Conservation (phyloP, 1,139 yeast species). For the Diutina mesorugosa region DNA sequence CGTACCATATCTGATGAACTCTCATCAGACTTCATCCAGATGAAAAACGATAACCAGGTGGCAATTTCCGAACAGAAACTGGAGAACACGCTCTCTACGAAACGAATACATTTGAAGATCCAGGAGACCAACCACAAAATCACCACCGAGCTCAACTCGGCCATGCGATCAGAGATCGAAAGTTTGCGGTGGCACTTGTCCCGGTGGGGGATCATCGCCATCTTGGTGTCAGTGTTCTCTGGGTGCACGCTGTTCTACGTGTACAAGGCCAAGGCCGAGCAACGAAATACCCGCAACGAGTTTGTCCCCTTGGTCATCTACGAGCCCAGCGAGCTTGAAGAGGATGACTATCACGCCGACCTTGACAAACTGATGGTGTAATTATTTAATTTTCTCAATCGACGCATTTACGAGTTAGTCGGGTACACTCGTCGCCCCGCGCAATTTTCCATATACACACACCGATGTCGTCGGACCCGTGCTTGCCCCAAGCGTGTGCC, state of each 20-base stretch:
- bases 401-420: background rate
- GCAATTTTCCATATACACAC: background rate
- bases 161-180: conserved; percentile 78
- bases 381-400: background rate
- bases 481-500: conserved; percentile 45
- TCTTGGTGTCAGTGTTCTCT: conserved; percentile 28
- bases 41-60: conserved; percentile 68
- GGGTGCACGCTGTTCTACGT: conserved; percentile 31
- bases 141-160: conserved; percentile 70
- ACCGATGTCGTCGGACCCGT: background rate
- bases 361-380: conserved; percentile 12
- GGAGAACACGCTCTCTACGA: conserved; percentile 69
- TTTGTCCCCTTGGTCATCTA: conserved; percentile 33
- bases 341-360: conserved; percentile 35
- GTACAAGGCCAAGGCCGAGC: conserved; percentile 16
- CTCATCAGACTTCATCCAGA: conserved; percentile 52
- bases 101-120: conserved; percentile 52
- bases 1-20: conserved; percentile 65
- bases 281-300: conserved; percentile 17
- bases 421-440: background rate
- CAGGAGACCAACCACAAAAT: conserved; percentile 84
- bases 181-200: conserved; percentile 89
- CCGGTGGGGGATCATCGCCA: conserved; percentile 67
- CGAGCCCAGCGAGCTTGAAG: conserved; percentile 37
- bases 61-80: conserved; percentile 80